Evolutionary conservation across 2,329 filamentous ascomycete genomes (phyloP).

Genomic region (Penicillium olsonii): DNA sequence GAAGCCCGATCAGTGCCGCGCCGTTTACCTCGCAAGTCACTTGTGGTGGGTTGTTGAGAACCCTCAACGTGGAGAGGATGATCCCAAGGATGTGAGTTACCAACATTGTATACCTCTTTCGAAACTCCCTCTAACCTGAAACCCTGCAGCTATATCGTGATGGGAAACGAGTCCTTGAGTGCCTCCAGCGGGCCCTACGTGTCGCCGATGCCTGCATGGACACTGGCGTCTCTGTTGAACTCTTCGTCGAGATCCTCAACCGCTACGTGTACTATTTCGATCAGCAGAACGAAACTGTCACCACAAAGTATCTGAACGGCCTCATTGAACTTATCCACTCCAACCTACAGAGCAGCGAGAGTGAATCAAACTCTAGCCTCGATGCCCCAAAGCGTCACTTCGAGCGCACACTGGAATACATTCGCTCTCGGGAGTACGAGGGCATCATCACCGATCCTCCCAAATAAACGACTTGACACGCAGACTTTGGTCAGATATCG

Average conservation of each 20-base stretch:
- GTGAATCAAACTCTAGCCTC: constrained; percentile 65
- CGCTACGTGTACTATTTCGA: constrained; percentile 99
- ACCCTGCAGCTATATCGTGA: constrained; percentile 80
- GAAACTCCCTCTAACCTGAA: constrained; percentile 7
- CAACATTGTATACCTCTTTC: not conserved
- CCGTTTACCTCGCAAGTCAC: constrained; percentile 94
- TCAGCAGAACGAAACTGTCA: constrained; percentile 97
- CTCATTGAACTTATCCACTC: constrained; percentile 98
- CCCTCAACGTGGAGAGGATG: constrained; percentile 72
- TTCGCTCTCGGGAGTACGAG: constrained; percentile 86
- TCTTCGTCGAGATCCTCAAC: constrained; percentile 98
- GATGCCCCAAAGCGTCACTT: constrained; percentile 94
- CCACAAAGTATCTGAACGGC: constrained; percentile 96
- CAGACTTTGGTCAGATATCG: not conserved
- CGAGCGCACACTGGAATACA: constrained; percentile 91
- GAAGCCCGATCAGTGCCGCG: constrained; percentile 96
- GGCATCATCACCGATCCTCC: constrained; percentile 74
- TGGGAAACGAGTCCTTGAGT: constrained; percentile 94
- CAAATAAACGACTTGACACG: constrained; percentile 1
- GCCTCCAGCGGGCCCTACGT: constrained; percentile 87
- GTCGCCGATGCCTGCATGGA: constrained; percentile 99
- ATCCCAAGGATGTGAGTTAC: constrained; percentile 71
- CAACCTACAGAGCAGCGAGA: constrained; percentile 82
- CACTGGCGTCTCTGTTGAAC: constrained; percentile 90
- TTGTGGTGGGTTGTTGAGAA: constrained; percentile 97